Evolutionary conservation across 2,329 filamentous ascomycete species (phyloP), one percentile per base, ranked within the genome.

Genomic region (Tetracladium maxilliforme): DNA sequence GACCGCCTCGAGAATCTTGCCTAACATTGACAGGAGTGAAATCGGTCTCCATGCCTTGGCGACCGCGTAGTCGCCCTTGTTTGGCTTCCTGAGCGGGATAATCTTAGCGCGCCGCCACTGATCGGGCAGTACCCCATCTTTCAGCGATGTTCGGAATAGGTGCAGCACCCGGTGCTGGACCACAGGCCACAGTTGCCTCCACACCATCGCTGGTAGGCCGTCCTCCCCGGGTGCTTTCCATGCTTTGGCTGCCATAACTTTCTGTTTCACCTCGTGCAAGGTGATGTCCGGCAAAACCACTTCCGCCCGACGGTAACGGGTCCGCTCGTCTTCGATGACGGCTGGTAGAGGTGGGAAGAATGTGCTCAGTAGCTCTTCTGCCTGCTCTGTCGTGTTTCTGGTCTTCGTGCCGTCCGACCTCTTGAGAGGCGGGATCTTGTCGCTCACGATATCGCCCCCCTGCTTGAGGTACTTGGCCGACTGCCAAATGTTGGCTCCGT

Each of bases 401-500:
- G 33, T 37, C 7, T 9, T 9, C 13, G 32, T 32, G 10, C 31
- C 30, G 21, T 44, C 36, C n/a, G 29, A 31, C 19, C 29, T 30
- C 3, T n/a, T 31, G 14, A 41, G 30, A 12, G 27, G 34, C 19
- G 38, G 38, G 11, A 42, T 33, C 24, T 39, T 41, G 21, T 32
- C 34, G 20, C 39, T 40, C 13, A 33, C 33, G 11, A 35, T 27
- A 4, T 31, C 31, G 22, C 34, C 28, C 18, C 34, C 30, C 3
- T 32, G 32, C 19, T 38, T 30, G 9, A 46, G 28, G 21, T 46
- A 44, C 25, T 38, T 43, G 5, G 40, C 39, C 12, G 39, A 39
- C 25, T 43, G 31, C 41, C 33, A 46, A 23, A 44, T 43, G 18
- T 45, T 44, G 14, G 31, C 29, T 19, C 38, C 30, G 24, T 44